Evolutionary conservation across 768 basidiomycete species (phyloP).

Genomic region (Suillus brevipes): DNA sequence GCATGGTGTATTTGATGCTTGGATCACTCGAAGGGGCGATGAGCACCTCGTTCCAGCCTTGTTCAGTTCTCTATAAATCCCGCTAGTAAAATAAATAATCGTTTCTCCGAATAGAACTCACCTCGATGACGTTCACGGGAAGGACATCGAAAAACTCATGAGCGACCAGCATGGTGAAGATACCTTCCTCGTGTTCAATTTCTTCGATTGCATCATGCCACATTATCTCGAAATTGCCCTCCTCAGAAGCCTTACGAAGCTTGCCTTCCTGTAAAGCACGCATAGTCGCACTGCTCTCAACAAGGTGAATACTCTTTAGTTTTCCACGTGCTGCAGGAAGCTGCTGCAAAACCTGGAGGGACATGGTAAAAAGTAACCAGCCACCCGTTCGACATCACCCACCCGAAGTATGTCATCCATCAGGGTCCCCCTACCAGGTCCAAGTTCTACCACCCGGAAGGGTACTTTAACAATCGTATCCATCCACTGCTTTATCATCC

Average conservation of each 20-base stretch:
- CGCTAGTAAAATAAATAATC: not conserved
- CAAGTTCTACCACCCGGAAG: conserved; percentile 84
- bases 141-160: conserved; percentile 99
- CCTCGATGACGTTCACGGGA: conserved; percentile 88
- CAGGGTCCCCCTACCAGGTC: conserved; percentile 91
- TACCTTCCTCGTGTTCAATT: conserved; percentile 46
- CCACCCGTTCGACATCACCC: conserved; percentile 25
- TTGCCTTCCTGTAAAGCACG: conserved; percentile 59
- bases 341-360: conserved; percentile 50
- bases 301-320: conserved; percentile 62
- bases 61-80: conserved; percentile 59
- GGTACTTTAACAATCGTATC: conserved; percentile 45
- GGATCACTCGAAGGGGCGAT: conserved; percentile 53
- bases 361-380: not conserved
- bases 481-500: conserved; percentile 80
- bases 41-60: conserved; percentile 86
- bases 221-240: conserved; percentile 40
- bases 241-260: conserved; percentile 37
- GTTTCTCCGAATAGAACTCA: conserved; percentile 31
- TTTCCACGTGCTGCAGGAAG: conserved; percentile 38
- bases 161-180: conserved; percentile 85
- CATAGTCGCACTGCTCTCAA: conserved; percentile 78
- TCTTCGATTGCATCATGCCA: conserved; percentile 82
- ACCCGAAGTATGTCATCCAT: conserved; percentile 89
- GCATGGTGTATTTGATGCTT: conserved; percentile 27